A percentile compares a stretch with the other conserved stretches of the same genome.
Conservation (phyloP, 176 grass and related monocot species). For the Triticum monococcum region DNA sequence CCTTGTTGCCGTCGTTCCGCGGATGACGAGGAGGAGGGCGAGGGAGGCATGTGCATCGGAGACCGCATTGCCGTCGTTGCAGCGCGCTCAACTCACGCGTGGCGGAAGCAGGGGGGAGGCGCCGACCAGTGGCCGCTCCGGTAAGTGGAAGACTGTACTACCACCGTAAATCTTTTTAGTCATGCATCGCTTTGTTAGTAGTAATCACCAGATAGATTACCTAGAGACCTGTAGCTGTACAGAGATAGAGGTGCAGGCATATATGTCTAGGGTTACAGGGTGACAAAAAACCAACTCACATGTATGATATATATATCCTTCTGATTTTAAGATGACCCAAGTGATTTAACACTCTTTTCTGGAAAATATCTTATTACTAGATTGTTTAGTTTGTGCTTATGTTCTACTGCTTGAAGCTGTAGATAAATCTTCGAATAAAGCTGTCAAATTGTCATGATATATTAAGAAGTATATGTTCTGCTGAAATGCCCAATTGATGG, state of each 20-base stretch:
- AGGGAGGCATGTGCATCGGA: background rate
- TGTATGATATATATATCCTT: background rate
- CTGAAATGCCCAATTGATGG: background rate
- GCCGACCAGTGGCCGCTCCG: background rate
- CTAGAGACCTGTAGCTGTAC: background rate
- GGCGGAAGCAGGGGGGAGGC: background rate
- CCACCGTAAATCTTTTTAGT: background rate
- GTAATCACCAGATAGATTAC: background rate
- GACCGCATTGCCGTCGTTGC: background rate
- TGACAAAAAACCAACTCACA: background rate
- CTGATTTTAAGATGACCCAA: background rate
- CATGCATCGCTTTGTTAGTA: background rate
- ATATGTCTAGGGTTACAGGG: background rate
- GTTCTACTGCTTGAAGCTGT: background rate
- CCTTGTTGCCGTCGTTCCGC: too few species aligned
- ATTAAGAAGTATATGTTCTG: background rate
- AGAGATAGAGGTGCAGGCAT: background rate
- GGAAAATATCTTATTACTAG: background rate
- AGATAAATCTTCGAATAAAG: background rate
- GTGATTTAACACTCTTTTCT: background rate
- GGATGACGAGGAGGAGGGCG: too few species aligned
- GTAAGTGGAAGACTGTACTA: background rate
- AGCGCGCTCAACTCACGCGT: background rate
- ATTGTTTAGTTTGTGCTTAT: background rate
- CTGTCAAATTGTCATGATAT: slow-evolving; percentile 11